These are phyloP conservation scores for Cadophora sp. DNA, from an alignment of 2,329 filamentous ascomycete genomes.

Conservation along the genomic window DNA sequence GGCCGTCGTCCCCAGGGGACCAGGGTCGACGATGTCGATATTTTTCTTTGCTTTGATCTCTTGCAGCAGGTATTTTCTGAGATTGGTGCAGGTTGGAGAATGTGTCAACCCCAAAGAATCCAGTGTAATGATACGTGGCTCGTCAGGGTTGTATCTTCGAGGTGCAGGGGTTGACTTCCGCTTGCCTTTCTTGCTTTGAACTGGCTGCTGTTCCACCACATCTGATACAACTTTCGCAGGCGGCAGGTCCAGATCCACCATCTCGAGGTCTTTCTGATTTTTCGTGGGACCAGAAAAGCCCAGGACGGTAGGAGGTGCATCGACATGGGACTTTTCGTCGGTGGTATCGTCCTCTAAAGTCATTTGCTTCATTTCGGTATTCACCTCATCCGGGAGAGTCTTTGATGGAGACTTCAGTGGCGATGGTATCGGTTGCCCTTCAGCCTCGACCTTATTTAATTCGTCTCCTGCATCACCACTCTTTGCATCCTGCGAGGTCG, in stretches of 20 bases:
- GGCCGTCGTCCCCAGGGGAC: constrained; percentile 66
- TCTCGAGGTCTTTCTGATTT: not conserved
- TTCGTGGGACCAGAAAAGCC: not conserved
- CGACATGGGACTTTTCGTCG: not conserved
- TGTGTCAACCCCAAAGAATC: constrained; percentile 81
- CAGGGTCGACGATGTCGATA: constrained; percentile 43
- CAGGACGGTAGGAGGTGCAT: not conserved
- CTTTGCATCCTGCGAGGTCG: not conserved
- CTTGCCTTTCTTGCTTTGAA: constrained; percentile 42
- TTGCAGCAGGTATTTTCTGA: constrained; percentile 78
- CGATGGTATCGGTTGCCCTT: not conserved
- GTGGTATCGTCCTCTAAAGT: constrained; percentile 23
- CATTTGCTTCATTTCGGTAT: constrained; percentile 25
- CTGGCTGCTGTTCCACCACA: constrained; percentile 6
- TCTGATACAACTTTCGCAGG: constrained; percentile 27
- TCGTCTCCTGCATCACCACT: not conserved
- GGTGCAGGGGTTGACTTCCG: constrained; percentile 40
- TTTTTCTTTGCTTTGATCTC: constrained; percentile 72
- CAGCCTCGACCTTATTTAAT: not conserved
- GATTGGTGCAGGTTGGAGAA: constrained; percentile 65
- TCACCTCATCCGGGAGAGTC: constrained; percentile 7
- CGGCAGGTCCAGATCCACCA: not conserved
- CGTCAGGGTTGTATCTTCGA: constrained; percentile 55
- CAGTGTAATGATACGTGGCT: constrained; percentile 80
- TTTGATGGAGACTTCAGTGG: not conserved